Base-by-base conservation (phyloP, 2,329 filamentous ascomycete species). In the Colletotrichum sp. region DNA sequence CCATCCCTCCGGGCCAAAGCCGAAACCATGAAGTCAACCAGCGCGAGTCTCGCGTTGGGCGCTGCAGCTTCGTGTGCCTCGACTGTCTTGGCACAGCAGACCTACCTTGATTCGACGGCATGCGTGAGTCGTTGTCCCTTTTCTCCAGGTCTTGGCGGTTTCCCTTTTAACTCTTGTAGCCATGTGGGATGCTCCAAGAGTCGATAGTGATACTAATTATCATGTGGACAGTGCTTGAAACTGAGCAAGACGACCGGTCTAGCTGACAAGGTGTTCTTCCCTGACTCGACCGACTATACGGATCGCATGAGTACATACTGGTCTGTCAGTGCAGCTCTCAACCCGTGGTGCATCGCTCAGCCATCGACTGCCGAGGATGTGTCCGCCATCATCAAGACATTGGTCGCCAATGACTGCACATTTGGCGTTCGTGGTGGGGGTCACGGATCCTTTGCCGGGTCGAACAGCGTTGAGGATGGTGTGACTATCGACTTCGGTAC, bases 371-470 rank as follows among this genome's bases (percentile, higher is more conserved):
- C 83, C 8, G 75, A 83, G 8, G 85, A 88, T 73, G 85, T 87
- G 8, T 83, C 86, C 6, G 77, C 78, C 9, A 81, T 82, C 4
- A 79, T 87, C 25, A 84, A 82, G 61, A 79, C 83, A 3, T 79
- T 88, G 1, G 78, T 80, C 30, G 65, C 78, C 6, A 78, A 80
- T 8, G 55, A 80, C 16, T 85, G 83, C 63, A 79, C 80, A 8
- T 87, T 87, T 76, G 86, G 84, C 22, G 82, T 88, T 39, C 82
- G 84, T 2, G 82, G 83, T 22, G 85, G 86, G 44, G 84, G 86
- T 5, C 85, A 87, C 55, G 83, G 80, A 30, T 78, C 80, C 29
- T 83, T 82, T 65, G 75, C 81, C 1, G 78, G 84, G 5, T 79
- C 83, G 71, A 85, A 85, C 80, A 84, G 83, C 66, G 81, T 87